These are phyloP conservation scores for Zymoseptoria passerinii DNA, from an alignment of 2,329 filamentous ascomycete genomes.

Conservation along the genomic window DNA sequence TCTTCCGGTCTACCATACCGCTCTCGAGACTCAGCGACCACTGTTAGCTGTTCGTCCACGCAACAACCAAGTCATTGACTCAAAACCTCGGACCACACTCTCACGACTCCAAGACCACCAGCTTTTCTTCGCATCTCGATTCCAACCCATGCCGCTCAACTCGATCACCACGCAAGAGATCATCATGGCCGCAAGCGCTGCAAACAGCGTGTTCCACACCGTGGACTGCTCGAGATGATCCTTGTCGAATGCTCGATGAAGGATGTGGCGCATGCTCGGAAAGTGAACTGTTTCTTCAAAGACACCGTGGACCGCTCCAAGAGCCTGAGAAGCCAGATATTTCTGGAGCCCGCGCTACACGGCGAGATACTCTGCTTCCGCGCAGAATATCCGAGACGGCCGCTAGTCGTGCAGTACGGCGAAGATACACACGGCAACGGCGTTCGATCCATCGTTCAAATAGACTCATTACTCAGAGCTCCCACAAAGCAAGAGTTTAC, in stretches of 20 bases:
- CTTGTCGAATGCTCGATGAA: background rate
- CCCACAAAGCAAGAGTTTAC: no score
- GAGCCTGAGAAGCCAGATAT: background rate
- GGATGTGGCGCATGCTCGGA: background rate
- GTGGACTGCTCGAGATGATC: background rate
- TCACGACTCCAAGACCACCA: background rate
- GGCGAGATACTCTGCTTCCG: background rate
- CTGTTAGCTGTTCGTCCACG: background rate
- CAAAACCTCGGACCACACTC: background rate
- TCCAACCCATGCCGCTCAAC: background rate
- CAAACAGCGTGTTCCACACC: background rate
- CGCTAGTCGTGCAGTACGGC: background rate
- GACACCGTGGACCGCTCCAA: background rate
- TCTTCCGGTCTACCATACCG: background rate
- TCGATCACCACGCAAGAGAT: background rate
- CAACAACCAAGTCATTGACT: background rate
- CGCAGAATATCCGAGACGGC: background rate
- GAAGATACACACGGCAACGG: background rate
- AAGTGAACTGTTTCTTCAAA: background rate
- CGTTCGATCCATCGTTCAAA: background rate
- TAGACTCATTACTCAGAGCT: background rate
- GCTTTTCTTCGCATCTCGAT: background rate
- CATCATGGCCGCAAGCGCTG: background rate
- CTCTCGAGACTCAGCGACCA: background rate
- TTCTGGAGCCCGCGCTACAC: background rate